Evolutionary conservation across 1,284 basidiomycete species (phyloP).

Genomic region (Melampsora larici-populina): DNA sequence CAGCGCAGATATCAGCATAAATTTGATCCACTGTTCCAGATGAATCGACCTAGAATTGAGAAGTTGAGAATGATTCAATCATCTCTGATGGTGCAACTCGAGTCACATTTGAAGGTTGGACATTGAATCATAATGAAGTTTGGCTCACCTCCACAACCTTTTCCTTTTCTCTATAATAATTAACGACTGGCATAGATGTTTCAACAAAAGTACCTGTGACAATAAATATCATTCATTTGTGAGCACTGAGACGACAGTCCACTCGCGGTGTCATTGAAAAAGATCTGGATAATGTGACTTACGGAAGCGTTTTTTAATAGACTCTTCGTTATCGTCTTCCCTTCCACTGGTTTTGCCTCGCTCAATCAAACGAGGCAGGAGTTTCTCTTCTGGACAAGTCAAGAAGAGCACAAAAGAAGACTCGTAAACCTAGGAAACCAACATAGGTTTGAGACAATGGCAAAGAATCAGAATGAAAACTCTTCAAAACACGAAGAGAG

Average conservation of each 20-base stretch:
- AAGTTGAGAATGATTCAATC: not conserved
- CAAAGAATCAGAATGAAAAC: no score
- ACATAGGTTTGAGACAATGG: no score
- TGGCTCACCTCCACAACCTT: slow-evolving; percentile 72
- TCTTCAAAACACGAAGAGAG: not conserved
- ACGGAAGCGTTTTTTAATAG: slow-evolving; percentile 95
- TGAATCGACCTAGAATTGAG: slow-evolving; percentile 14
- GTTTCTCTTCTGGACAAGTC: slow-evolving; percentile 79
- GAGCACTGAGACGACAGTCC: not conserved
- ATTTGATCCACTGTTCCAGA: slow-evolving; percentile 30
- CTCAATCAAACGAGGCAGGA: slow-evolving; percentile 79
- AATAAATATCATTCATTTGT: not conserved
- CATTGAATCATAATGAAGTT: not conserved
- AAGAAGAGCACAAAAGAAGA: slow-evolving; percentile 82
- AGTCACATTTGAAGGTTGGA: not conserved
- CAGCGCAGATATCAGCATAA: slow-evolving; percentile 17
- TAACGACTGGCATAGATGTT: slow-evolving; percentile 91
- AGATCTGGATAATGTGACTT: slow-evolving; percentile 51
- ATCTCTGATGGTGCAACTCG: not conserved
- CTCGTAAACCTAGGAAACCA: slow-evolving; percentile 65
- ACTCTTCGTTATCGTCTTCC: slow-evolving; percentile 92
- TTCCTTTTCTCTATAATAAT: slow-evolving; percentile 68
- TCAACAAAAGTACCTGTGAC: slow-evolving; percentile 77
- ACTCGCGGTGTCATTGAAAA: not conserved
- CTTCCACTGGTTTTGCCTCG: slow-evolving; percentile 90